phyloP scores from a whole-genome alignment of 148 eudicot genomes.

The Rhododendron ferrugineum region DNA sequence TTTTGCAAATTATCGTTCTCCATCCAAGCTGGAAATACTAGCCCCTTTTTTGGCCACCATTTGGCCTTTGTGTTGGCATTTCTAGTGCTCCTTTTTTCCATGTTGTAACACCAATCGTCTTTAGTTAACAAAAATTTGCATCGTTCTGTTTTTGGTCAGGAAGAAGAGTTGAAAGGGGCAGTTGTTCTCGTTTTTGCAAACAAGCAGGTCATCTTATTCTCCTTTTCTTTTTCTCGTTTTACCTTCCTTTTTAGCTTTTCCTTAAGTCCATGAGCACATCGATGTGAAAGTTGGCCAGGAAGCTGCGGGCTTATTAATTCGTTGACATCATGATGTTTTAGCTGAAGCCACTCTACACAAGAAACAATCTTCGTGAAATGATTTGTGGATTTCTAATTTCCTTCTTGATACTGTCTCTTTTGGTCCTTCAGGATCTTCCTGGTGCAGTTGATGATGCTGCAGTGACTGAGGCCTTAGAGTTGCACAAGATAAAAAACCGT shows the following conservation, averaged over 20 bases:
- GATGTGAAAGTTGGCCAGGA: not conserved
- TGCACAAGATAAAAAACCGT: constrained; percentile 92
- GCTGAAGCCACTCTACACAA: not conserved
- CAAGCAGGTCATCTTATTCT: constrained; percentile 66
- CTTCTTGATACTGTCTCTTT: not conserved
- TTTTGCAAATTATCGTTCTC: not conserved
- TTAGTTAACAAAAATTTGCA: not conserved
- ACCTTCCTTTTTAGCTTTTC: not conserved
- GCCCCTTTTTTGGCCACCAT: not conserved
- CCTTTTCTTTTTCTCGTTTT: not conserved
- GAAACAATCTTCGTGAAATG: not conserved
- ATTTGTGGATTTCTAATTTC: not conserved
- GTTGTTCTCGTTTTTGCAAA: constrained; percentile 87
- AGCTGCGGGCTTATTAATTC: not conserved
- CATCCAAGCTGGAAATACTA: not conserved
- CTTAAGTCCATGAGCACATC: not conserved
- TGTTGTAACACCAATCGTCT: not conserved
- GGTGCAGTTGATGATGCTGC: constrained; percentile 97
- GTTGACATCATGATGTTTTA: not conserved
- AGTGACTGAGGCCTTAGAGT: constrained; percentile 82
- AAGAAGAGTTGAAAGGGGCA: constrained; percentile 96
- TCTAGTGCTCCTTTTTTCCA: not conserved
- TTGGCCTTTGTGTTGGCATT: not conserved
- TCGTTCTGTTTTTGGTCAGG: constrained; percentile 39
- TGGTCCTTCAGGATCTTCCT: constrained; percentile 70